Percentiles rank a stretch among this genome's conserved stretches.
Conservation (phyloP, 2,329 filamentous ascomycete genomes). For the Myriosclerotinia curreyana region DNA sequence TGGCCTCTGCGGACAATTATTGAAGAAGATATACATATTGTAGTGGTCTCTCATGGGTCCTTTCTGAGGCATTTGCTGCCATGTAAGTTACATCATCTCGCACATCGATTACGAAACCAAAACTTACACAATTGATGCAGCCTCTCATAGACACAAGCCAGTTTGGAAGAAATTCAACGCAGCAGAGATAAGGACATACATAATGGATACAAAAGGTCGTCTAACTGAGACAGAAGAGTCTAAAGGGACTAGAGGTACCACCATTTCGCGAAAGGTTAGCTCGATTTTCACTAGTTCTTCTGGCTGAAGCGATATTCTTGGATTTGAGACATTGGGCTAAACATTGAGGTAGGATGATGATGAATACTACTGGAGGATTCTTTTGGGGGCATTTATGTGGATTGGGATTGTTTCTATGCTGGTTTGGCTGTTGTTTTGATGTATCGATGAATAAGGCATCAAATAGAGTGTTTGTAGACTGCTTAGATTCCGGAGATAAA, state of each 20-base stretch:
- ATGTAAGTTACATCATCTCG: not conserved
- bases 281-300: not conserved
- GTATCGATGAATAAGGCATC: not conserved
- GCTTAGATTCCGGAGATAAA: not conserved
- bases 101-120: not conserved
- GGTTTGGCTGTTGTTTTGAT: not conserved
- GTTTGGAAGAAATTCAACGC: not conserved
- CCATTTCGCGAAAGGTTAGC: slow-evolving; percentile 7
- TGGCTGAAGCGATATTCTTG: not conserved
- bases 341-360: not conserved
- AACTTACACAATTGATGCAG: not conserved
- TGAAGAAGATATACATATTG: slow-evolving; percentile 5
- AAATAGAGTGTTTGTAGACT: not conserved
- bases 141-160: not conserved
- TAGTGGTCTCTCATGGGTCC: slow-evolving; percentile 11
- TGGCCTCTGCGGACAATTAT: too few species aligned
- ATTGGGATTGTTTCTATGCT: not conserved
- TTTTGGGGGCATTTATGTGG: not conserved
- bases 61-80: slow-evolving; percentile 9
- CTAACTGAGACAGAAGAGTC: not conserved
- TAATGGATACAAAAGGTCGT: not conserved
- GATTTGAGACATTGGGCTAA: not conserved
- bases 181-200: slow-evolving; percentile 4
- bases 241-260: not conserved
- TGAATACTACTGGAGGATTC: not conserved